phyloP scores from a whole-genome alignment of 495 filamentous ascomycete genomes.

The Penicillium crystallinum region DNA sequence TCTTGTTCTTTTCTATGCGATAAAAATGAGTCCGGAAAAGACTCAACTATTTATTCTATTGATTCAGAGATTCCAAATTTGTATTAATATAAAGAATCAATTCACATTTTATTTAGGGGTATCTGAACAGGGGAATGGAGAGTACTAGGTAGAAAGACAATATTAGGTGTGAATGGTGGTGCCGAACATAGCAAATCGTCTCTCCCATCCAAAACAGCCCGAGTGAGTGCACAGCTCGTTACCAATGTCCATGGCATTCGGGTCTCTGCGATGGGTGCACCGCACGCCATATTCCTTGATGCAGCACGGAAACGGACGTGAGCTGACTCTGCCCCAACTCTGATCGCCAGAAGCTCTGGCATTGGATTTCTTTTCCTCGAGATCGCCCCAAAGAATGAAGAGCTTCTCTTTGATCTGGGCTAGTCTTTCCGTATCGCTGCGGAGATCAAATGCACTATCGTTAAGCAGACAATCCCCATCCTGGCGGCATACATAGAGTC shows the following conservation, averaged over 20 bases:
- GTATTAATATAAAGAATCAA: constrained; percentile 7
- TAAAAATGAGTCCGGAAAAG: background rate
- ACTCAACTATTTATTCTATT: constrained; percentile 1
- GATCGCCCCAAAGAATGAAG: constrained; percentile 79
- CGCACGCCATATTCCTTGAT: constrained; percentile 52
- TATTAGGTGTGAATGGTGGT: constrained; percentile 36
- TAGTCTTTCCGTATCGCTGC: constrained; percentile 41
- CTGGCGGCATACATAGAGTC: constrained; percentile 59
- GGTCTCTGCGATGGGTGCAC: constrained; percentile 25
- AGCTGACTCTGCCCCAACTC: constrained; percentile 12
- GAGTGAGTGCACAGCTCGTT: constrained; percentile 22
- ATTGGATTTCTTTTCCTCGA: constrained; percentile 60
- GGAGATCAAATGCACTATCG: constrained; percentile 64
- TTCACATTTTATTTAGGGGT: background rate
- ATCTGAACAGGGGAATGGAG: background rate
- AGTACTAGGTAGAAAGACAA: background rate
- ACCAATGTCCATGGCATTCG: constrained; percentile 20
- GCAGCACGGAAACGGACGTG: constrained; percentile 34
- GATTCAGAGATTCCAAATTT: background rate
- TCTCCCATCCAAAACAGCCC: constrained; percentile 46
- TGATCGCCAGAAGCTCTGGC: constrained; percentile 8
- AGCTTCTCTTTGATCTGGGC: constrained; percentile 60
- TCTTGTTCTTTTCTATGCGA: background rate
- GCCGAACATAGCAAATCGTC: constrained; percentile 45
- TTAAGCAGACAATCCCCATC: constrained; percentile 62